Percentiles rank a stretch among this genome's conserved stretches.
phyloP scores from a whole-genome alignment of 2,329 filamentous ascomycete genomes.

The Juglanconis juglandina region DNA sequence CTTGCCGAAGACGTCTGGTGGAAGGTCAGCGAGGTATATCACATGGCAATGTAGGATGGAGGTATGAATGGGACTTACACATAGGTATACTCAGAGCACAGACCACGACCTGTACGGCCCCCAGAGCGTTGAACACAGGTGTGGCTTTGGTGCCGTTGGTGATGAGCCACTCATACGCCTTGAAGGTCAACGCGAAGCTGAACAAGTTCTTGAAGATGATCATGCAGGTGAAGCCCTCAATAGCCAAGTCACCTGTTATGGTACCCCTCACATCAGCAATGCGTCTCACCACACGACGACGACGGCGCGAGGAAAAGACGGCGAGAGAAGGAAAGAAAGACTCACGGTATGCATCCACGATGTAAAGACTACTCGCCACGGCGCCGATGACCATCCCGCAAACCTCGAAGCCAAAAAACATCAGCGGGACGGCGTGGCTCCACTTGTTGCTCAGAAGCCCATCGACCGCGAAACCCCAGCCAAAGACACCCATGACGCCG shows the following conservation, averaged over 20 bases:
- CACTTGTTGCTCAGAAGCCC: constrained; percentile 55
- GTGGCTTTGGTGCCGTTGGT: constrained; percentile 54
- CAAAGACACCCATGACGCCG: constrained; percentile 75
- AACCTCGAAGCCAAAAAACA: constrained; percentile 82
- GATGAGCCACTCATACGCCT: constrained; percentile 79
- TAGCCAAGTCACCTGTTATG: constrained; percentile 67
- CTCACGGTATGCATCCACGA: constrained; percentile 87
- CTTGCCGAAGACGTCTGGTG: constrained; percentile 73
- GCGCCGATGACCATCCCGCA: constrained; percentile 90
- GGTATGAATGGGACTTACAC: constrained; percentile 56
- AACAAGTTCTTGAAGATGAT: constrained; percentile 96
- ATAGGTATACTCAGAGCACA: constrained; percentile 72
- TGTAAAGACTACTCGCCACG: constrained; percentile 79
- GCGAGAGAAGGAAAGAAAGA: constrained; percentile 21
- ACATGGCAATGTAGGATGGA: not conserved
- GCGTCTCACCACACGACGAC: not conserved
- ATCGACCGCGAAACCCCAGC: constrained; percentile 72
- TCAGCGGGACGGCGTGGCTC: constrained; percentile 69
- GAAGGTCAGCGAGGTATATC: not conserved
- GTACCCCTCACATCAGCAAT: constrained; percentile 12
- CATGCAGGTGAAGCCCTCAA: constrained; percentile 86
- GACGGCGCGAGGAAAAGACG: not conserved
- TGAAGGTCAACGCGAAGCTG: constrained; percentile 79
- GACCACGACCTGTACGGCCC: constrained; percentile 72
- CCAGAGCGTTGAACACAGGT: constrained; percentile 63